Conservation (phyloP, 768 basidiomycete species). For the Neoboletus magnificus region DNA sequence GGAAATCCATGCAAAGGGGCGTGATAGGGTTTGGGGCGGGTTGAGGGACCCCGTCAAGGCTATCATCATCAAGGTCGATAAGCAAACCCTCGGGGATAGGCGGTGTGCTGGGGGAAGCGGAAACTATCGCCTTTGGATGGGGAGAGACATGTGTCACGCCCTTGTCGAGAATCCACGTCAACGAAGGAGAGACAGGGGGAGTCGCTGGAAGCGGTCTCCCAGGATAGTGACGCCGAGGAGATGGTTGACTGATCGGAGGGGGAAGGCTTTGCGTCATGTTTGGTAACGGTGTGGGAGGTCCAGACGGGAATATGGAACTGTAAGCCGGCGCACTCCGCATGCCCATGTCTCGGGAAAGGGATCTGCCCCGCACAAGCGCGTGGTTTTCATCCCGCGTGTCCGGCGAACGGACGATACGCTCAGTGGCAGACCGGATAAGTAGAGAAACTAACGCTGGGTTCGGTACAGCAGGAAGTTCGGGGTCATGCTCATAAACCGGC, state of each 20-base stretch:
- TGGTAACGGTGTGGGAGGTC: slow-evolving; percentile 28
- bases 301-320: slow-evolving; percentile 32
- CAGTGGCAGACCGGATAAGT: slow-evolving; percentile 31
- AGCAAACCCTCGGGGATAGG: slow-evolving; percentile 48
- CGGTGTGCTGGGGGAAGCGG: slow-evolving; percentile 28
- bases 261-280: slow-evolving; percentile 24
- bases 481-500: slow-evolving; percentile 28
- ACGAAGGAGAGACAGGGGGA: slow-evolving; percentile 30
- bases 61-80: slow-evolving; percentile 52
- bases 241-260: slow-evolving; percentile 21
- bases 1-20: slow-evolving; percentile 23
- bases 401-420: slow-evolving; percentile 30
- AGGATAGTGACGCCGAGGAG: slow-evolving; percentile 32
- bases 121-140: slow-evolving; percentile 19
- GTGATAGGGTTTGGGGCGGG: slow-evolving; percentile 3
- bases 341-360: slow-evolving; percentile 30
- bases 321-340: slow-evolving; percentile 35
- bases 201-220: slow-evolving; percentile 34
- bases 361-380: slow-evolving; percentile 29
- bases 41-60: slow-evolving; percentile 22
- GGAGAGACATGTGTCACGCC: slow-evolving; percentile 9
- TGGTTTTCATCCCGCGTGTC: slow-evolving; percentile 28
- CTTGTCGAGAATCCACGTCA: slow-evolving; percentile 36
- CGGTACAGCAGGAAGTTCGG: slow-evolving; percentile 23
- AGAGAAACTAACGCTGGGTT: slow-evolving; percentile 16